A percentile compares a stretch with the other conserved stretches of the same genome.
phyloP scores from a whole-genome alignment of 2,329 filamentous ascomycete genomes.

The Aspergillus sp. region DNA sequence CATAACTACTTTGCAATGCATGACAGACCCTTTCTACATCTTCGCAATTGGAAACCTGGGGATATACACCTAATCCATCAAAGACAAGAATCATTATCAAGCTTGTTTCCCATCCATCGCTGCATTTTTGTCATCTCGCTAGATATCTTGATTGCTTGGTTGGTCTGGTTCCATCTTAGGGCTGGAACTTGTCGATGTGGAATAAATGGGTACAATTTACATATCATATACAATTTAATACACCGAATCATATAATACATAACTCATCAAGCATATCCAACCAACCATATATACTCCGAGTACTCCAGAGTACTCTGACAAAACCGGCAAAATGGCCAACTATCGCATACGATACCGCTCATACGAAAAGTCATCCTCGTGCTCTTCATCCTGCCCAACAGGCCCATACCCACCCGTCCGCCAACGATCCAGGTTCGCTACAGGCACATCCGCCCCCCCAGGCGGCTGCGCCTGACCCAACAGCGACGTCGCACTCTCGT shows the following conservation, averaged over 20 bases:
- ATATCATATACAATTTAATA: background rate
- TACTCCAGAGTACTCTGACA: background rate
- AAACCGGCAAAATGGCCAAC: background rate
- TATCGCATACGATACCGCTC: constrained; percentile 25
- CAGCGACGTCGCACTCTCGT: constrained; percentile 34
- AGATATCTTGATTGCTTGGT: no score
- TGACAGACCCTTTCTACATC: no score
- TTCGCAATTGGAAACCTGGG: no score
- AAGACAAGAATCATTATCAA: no score
- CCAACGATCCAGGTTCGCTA: constrained; percentile 26
- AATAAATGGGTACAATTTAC: background rate
- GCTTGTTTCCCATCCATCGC: no score
- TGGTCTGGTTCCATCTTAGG: no score
- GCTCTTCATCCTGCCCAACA: constrained; percentile 29
- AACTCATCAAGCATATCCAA: background rate
- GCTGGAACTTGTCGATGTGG: no score
- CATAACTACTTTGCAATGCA: no score
- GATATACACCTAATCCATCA: no score
- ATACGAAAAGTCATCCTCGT: constrained; percentile 20
- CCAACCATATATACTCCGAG: background rate
- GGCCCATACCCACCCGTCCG: constrained; percentile 30
- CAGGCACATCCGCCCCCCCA: constrained; percentile 11
- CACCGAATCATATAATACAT: background rate
- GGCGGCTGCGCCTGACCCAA: constrained; percentile 30
- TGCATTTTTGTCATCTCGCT: no score